phyloP scores from a whole-genome alignment of 1,284 basidiomycete species.

The Boletus sp. region DNA sequence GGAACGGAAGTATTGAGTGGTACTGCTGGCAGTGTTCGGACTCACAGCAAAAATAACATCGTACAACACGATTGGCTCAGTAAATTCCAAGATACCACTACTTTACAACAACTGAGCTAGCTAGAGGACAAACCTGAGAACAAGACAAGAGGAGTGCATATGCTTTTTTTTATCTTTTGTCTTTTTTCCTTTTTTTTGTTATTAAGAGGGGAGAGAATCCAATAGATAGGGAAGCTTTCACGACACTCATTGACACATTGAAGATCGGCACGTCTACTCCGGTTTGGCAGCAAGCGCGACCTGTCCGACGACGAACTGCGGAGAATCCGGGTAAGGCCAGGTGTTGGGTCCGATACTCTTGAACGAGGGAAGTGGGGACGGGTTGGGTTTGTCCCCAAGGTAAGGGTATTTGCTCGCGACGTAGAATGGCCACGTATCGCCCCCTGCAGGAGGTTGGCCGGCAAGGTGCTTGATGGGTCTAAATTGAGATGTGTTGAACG shows the following conservation, averaged over 20 bases:
- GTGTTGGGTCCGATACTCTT: background rate
- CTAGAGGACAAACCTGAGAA: background rate
- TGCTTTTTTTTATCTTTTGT: too few relatives aligned
- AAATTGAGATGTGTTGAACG: too few relatives aligned
- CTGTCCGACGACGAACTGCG: constrained; percentile 6
- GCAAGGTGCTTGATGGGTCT: constrained; percentile 12
- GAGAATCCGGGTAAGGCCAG: constrained; percentile 5
- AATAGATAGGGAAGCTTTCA: too few relatives aligned
- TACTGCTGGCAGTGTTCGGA: too few relatives aligned
- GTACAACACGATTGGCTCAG: background rate
- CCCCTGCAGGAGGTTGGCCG: background rate
- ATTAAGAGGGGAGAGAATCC: too few relatives aligned
- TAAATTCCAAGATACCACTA: background rate
- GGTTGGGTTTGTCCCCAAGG: constrained; percentile 2
- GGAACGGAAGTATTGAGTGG: too few relatives aligned
- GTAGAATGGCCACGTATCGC: constrained; percentile 7
- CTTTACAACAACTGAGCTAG: constrained; percentile 3
- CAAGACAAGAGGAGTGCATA: background rate
- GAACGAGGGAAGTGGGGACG: constrained; percentile 15
- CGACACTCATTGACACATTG: too few relatives aligned
- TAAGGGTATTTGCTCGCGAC: constrained; percentile 11
- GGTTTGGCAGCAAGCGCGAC: constrained; percentile 2
- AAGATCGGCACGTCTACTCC: too few relatives aligned
- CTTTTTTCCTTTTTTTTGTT: too few relatives aligned
- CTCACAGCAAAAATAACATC: too few relatives aligned